Conservation (phyloP, 495 filamentous ascomycete species). For the Hypoxylon intermedium region DNA sequence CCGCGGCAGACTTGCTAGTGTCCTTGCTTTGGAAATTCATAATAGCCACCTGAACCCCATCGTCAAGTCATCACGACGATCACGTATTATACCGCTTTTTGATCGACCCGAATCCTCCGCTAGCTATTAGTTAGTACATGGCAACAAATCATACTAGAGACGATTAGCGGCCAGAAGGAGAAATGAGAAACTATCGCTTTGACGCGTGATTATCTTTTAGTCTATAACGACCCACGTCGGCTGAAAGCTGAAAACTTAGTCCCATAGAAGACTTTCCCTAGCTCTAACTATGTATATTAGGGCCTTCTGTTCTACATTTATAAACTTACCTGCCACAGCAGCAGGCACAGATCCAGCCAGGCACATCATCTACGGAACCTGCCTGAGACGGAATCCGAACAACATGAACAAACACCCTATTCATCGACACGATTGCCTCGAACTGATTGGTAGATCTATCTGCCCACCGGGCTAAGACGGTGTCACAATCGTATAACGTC, state of each 20-base stretch:
- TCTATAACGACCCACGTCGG: conserved; percentile 19
- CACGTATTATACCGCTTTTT: neutral
- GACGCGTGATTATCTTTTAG: conserved; percentile 4
- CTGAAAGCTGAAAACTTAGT: conserved; percentile 31
- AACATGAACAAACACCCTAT: neutral
- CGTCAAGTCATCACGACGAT: too few species aligned
- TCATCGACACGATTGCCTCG: neutral
- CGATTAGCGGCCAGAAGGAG: conserved; percentile 1
- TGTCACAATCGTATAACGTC: neutral
- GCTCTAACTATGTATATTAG: conserved; percentile 20
- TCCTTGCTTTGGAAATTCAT: neutral
- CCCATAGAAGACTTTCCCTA: conserved; percentile 1
- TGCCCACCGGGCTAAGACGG: neutral
- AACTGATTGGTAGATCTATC: neutral
- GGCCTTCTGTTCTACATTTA: conserved; percentile 11
- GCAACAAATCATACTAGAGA: conserved; percentile 9
- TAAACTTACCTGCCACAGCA: conserved; percentile 6
- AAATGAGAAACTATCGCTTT: conserved; percentile 16
- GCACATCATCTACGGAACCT: neutral
- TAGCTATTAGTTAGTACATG: conserved; percentile 13
- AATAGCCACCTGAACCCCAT: neutral
- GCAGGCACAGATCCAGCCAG: neutral
- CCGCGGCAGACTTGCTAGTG: neutral
- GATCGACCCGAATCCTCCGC: conserved; percentile 6
- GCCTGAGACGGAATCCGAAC: neutral